Percentiles rank a stretch among this genome's conserved stretches.
These are phyloP conservation scores for Rhizopogon sp. DNA, from an alignment of 768 basidiomycete species.

Conservation along the genomic window DNA sequence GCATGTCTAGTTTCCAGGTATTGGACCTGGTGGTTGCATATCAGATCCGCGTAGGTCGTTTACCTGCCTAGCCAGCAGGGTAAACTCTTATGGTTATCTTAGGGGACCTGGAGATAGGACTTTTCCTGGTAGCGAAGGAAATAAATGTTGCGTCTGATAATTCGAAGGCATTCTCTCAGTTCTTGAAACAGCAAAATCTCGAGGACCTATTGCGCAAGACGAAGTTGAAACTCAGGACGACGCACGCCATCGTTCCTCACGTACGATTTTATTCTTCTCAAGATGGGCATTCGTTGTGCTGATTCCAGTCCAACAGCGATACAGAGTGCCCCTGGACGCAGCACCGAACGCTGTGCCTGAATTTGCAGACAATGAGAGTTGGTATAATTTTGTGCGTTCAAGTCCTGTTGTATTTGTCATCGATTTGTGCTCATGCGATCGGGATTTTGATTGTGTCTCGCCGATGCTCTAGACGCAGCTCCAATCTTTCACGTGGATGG, in stretches of 20 bases:
- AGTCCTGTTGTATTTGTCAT: not conserved
- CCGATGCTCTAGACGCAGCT: conserved; percentile 11
- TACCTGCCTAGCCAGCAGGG: not conserved
- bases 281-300: not conserved
- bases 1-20: not conserved
- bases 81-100: not conserved
- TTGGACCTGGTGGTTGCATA: conserved; percentile 2
- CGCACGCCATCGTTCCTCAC: conserved; percentile 34
- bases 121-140: conserved; percentile 7
- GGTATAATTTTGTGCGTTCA: conserved; percentile 27
- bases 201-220: conserved; percentile 13
- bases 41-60: not conserved
- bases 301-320: conserved; percentile 22
- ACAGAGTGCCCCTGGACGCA: conserved; percentile 22
- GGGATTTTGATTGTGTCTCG: not conserved
- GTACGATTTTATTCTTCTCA: conserved; percentile 20
- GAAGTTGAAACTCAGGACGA: conserved; percentile 18
- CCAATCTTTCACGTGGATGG: conserved; percentile 16
- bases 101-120: not conserved
- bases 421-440: not conserved
- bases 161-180: conserved; percentile 30
- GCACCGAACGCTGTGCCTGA: conserved; percentile 24
- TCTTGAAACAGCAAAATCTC: conserved; percentile 26
- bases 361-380: conserved; percentile 28
- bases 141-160: conserved; percentile 29